Percentiles rank a stretch among this genome's conserved stretches.
These are phyloP conservation scores for Suillus sp. DNA, from an alignment of 768 basidiomycete genomes.

Conservation along the genomic window DNA sequence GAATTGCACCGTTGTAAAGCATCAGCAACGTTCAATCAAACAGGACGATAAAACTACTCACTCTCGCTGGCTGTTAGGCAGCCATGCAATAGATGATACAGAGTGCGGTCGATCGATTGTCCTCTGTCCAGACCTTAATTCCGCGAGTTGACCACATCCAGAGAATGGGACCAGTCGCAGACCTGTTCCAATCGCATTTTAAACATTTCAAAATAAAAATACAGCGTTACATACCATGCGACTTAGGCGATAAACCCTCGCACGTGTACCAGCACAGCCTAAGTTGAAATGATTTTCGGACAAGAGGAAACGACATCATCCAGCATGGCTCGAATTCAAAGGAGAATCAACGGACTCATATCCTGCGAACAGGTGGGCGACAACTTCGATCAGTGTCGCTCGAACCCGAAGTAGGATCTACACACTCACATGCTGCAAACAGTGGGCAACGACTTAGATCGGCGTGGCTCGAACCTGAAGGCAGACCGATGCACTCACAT, in stretches of 20 bases:
- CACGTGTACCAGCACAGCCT: constrained; percentile 52
- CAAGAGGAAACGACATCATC: too few species aligned
- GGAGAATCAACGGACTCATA: too few species aligned
- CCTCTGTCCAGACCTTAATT: constrained; percentile 59
- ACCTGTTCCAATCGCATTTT: constrained; percentile 37
- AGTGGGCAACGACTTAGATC: too few species aligned
- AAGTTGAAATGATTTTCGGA: too few species aligned
- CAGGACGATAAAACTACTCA: constrained; percentile 21
- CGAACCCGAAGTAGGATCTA: too few species aligned
- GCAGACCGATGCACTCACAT: too few species aligned
- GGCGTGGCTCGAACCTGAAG: too few species aligned
- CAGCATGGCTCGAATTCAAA: too few species aligned
- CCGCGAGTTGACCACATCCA: constrained; percentile 51
- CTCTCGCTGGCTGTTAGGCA: constrained; percentile 52
- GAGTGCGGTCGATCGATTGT: constrained; percentile 50
- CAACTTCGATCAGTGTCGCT: too few species aligned
- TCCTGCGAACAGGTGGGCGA: too few species aligned
- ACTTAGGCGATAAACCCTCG: constrained; percentile 57
- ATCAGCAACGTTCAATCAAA: constrained; percentile 18
- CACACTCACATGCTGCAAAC: too few species aligned
- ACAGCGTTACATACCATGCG: constrained; percentile 44
- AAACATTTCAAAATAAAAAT: constrained; percentile 6
- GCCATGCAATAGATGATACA: constrained; percentile 55
- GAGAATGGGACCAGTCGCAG: constrained; percentile 46
- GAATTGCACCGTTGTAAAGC: constrained; percentile 39